These are phyloP conservation scores for Aspergillus wentii DNA, from an alignment of 495 filamentous ascomycete species.

Conservation along the genomic window DNA sequence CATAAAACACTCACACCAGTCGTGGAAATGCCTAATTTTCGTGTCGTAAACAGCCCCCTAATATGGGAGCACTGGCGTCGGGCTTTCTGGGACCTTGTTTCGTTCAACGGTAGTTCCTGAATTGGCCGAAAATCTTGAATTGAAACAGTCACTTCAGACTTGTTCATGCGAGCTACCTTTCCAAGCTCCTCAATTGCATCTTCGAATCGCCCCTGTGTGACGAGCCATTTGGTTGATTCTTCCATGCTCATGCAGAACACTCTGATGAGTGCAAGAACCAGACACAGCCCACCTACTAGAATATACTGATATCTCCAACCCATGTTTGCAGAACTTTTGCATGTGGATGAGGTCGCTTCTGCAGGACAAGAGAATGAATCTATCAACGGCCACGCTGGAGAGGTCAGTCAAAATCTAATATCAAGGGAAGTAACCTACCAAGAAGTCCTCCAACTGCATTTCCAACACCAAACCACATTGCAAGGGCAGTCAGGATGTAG, in stretches of 20 bases:
- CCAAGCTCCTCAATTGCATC: not conserved
- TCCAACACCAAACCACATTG: conserved; percentile 1
- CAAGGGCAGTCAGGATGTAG: conserved; percentile 4
- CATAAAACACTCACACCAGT: not conserved
- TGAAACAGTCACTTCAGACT: not conserved
- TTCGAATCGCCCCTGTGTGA: not conserved
- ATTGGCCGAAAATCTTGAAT: not conserved
- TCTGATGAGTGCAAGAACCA: conserved; percentile 1
- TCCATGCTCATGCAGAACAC: conserved; percentile 2
- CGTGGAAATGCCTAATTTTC: not conserved
- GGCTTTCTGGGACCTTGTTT: not conserved
- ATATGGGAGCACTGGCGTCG: not conserved
- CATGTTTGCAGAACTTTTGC: conserved; percentile 4
- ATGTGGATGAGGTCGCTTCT: conserved; percentile 1
- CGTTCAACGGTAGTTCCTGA: too few relatives aligned
- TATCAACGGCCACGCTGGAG: conserved; percentile 6
- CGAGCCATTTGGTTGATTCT: conserved; percentile 7
- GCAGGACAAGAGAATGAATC: conserved; percentile 5
- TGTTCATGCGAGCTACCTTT: not conserved
- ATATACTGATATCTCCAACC: conserved; percentile 9
- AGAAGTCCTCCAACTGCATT: conserved; percentile 4
- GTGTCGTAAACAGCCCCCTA: not conserved
- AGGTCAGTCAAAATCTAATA: not conserved
- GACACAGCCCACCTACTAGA: conserved; percentile 5
- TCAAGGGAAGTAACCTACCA: not conserved